Base-by-base conservation (phyloP, 2,329 filamentous ascomycete genomes). In the Penicillium sp. region DNA sequence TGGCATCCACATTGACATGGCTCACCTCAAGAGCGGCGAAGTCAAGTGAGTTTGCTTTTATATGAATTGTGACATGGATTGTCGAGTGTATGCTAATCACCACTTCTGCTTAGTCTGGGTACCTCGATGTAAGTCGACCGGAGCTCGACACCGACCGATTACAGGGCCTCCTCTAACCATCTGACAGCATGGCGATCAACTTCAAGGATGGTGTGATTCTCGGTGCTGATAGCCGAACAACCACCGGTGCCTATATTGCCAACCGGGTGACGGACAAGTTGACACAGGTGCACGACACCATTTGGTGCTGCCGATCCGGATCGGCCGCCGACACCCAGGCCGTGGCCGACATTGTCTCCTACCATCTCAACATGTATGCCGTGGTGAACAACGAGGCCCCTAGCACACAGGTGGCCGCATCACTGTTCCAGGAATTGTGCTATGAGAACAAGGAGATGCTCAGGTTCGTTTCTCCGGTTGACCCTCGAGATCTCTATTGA, bases 251-350 rank as follows among this genome's bases (percentile, higher is more conserved):
- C 56, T 98, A 96, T 76, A 96, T 98, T 62, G 92, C 92, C 57
- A 98, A 98, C 70, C 84, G 92, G 75, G 92, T 98, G 51, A 98
- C 92, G 50, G 92, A 98, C 77, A 98, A 98, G 76, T 81, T 98
- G 64, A 98, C 92, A 59, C 85, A 89, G 74, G 90, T 98, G 45
- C 85, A 94, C 71, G 92, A 98, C 68, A 96, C 90, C 42, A 96
- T 98, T 69, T 98, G 92, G 92, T 98, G 92, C 74, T 98, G 92
- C 73, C 84, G 92, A 60, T 96, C 92, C 45, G 92, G 92, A 35
- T 98, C 92, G 16, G 92, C 92, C 20, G 92, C 92, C 52, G 92
- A 98, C 63, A 98, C 92, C 42, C 92, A 98, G 70, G 92, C 92
- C 33, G 88, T 98, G 32, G 92, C 92, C 42, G 92, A 98, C 61